phyloP scores from a whole-genome alignment of 2,329 filamentous ascomycete genomes.

The Cadophora luteo-olivacea region DNA sequence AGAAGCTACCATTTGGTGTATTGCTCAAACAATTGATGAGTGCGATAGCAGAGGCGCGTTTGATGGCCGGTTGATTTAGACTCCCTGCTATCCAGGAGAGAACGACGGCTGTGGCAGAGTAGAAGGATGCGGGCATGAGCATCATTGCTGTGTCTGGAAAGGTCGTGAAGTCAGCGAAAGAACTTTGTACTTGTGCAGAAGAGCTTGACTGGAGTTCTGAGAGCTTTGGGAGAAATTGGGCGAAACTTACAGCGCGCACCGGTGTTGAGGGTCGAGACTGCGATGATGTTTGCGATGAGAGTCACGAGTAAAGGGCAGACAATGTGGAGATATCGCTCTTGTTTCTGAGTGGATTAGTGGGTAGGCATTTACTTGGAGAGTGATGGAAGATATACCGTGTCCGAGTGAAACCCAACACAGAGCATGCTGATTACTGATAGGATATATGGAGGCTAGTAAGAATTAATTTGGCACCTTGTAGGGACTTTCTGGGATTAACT shows the following conservation, averaged over 20 bases:
- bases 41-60: background rate
- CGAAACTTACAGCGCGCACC: background rate
- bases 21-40: background rate
- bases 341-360: background rate
- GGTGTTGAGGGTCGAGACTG: background rate
- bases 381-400: too few relatives aligned
- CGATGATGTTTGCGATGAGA: slow-evolving; percentile 8
- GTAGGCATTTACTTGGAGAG: too few relatives aligned
- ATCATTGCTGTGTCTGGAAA: background rate
- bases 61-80: background rate
- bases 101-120: background rate
- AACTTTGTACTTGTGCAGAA: too few relatives aligned
- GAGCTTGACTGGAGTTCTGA: too few relatives aligned
- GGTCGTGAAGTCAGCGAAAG: too few relatives aligned
- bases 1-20: background rate
- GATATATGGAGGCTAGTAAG: background rate
- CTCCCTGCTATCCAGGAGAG: slow-evolving; percentile 3
- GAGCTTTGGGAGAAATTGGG: background rate
- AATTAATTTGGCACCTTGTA: background rate
- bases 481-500: background rate
- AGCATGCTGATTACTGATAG: background rate
- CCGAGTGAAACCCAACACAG: background rate
- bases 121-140: background rate
- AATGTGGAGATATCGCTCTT: slow-evolving; percentile 6
- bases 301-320: background rate